Evolutionary conservation across 1,284 basidiomycete genomes (phyloP), one percentile per base, ranked within the genome.

Genomic region (Boletus austroedulis): DNA sequence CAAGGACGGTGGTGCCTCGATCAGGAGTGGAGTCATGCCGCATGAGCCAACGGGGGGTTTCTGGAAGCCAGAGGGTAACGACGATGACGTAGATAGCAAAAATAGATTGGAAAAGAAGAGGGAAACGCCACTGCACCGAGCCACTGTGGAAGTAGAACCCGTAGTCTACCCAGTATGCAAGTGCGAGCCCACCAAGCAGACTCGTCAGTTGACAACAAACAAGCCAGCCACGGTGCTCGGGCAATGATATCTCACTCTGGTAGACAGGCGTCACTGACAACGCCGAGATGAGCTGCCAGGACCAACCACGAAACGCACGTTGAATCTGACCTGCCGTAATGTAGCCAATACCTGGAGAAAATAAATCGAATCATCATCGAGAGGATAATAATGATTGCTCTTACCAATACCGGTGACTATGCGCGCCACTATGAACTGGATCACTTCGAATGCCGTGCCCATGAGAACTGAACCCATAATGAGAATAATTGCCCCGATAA

Each of bases 131-230:
- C 21, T 64, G 61, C 4, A 36, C 43, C 6, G 62, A 62, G 21
- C 40, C 40, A 15, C 23, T 50, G 40, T 64, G 48, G 29, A 64
- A 64, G 49, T 62, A 58, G 32, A 64, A 53, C 14, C 61, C 62
- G 10, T 64, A 62, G 45, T 62, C 64, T 14, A 64, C 56, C 62
- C 62, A 62, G 23, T 62, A 64, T n/a, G 52, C 62, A 38, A 62
- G 52, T 40, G 60, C 26, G 34, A 62, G 40, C 29, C 62, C 58
- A 4, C 52, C 52, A 19, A 62, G 61, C 59, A 62, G 43, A 31
- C 62, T 64, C 47, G 62, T 61, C 41, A 64, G 38, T 41, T 62
- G 61, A 31, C 61, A 62, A 40, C 62, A 61, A 19, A 62, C 45
- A 3, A 64, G 47, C 61, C 62, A 62, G 31, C 62, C 62, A 41